These are phyloP conservation scores for Naegleria lovaniensis DNA, from an alignment of 208 protist genomes.

Conservation along the genomic window DNA sequence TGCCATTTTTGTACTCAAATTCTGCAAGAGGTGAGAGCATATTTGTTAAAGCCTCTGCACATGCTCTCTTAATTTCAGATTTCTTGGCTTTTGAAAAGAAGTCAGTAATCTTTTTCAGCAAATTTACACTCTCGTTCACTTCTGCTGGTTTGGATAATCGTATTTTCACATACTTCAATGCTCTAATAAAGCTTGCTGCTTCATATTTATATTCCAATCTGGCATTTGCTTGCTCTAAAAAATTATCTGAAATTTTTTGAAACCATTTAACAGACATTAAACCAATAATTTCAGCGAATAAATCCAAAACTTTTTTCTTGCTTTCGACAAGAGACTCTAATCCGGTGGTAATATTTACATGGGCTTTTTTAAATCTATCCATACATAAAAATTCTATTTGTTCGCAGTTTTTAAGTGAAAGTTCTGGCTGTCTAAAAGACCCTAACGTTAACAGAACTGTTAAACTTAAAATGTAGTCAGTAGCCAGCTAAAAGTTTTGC, in stretches of 20 bases:
- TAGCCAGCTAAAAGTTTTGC: background rate
- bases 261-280: background rate
- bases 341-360: background rate
- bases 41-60: background rate
- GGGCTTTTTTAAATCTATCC: constrained; percentile 18
- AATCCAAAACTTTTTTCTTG: background rate
- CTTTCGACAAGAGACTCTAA: background rate
- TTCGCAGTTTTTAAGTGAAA: constrained; percentile 12
- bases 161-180: constrained; percentile 3
- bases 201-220: constrained; percentile 3
- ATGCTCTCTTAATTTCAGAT: constrained; percentile 6
- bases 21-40: background rate
- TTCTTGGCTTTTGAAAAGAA: background rate
- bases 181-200: background rate
- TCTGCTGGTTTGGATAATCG: background rate
- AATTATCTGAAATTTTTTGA: background rate
- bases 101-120: background rate
- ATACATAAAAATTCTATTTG: constrained; percentile 5
- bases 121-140: background rate
- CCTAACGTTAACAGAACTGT: background rate
- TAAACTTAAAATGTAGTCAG: constrained; percentile 3
- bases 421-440: background rate
- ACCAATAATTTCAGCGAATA: constrained; percentile 11
- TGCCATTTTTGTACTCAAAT: background rate
- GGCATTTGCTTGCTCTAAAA: background rate